These are phyloP conservation scores for Ramaria sp. DNA, from an alignment of 768 basidiomycete species.

Conservation along the genomic window DNA sequence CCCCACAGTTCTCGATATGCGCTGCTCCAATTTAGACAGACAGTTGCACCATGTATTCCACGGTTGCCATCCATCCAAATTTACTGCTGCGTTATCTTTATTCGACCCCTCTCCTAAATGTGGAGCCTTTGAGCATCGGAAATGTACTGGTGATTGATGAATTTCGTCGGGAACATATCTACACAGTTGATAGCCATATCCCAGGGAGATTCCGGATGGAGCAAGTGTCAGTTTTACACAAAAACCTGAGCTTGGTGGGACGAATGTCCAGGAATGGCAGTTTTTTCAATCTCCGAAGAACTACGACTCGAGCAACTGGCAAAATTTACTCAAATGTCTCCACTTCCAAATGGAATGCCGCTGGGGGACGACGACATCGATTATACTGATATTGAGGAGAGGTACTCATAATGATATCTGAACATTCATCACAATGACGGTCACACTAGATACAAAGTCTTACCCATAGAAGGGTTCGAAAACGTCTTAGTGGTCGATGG, in stretches of 20 bases:
- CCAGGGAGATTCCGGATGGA: no score
- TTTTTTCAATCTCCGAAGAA: neutral
- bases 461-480: slow-evolving; percentile 81
- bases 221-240: no score
- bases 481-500: slow-evolving; percentile 89
- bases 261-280: neutral
- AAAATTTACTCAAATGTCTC: slow-evolving; percentile 31
- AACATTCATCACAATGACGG: slow-evolving; percentile 8
- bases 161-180: no score
- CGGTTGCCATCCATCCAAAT: no score
- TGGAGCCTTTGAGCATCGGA: no score
- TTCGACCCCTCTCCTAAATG: no score
- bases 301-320: neutral
- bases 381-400: slow-evolving; percentile 80
- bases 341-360: slow-evolving; percentile 22
- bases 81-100: no score
- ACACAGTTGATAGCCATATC: no score
- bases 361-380: slow-evolving; percentile 60
- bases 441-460: slow-evolving; percentile 65
- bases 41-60: no score
- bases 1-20: neutral
- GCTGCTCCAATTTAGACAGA: neutral
- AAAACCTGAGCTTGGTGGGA: neutral
- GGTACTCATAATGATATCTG: slow-evolving; percentile 30
- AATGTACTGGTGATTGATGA: no score